These are phyloP conservation scores for Wickerhamiella musiphila DNA, from an alignment of 805 yeast genomes.

Conservation along the genomic window DNA sequence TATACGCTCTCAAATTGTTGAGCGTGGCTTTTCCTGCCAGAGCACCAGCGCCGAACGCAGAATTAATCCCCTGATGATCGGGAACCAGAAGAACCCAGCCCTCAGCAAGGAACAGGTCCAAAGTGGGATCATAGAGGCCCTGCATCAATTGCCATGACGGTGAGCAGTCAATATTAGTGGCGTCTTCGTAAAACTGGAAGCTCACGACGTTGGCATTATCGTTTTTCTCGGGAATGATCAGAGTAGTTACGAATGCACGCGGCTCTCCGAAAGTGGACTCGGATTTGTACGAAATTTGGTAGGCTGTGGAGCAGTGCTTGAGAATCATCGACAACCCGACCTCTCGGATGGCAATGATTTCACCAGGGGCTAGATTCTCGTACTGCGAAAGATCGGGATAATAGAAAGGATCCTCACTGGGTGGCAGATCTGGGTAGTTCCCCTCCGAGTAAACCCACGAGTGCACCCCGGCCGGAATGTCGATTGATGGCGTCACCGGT, in stretches of 20 bases:
- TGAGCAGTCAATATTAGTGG: constrained; percentile 11
- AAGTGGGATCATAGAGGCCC: constrained; percentile 5
- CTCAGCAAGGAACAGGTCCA: constrained; percentile 8
- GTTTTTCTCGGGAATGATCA: constrained; percentile 13
- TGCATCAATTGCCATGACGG: constrained; percentile 13
- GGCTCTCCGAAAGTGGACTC: constrained; percentile 15
- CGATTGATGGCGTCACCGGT: background rate
- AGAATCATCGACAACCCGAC: background rate
- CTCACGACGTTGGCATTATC: constrained; percentile 8
- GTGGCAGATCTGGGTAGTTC: constrained; percentile 1
- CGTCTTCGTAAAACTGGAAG: constrained; percentile 14
- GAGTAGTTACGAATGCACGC: constrained; percentile 16
- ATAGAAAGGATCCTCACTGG: constrained; percentile 7
- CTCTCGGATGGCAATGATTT: background rate
- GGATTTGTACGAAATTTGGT: constrained; percentile 13
- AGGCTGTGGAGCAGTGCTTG: constrained; percentile 2
- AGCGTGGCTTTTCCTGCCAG: constrained; percentile 16
- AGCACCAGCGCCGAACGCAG: constrained; percentile 17
- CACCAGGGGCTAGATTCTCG: background rate
- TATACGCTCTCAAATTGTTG: constrained; percentile 17
- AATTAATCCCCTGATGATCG: constrained; percentile 19
- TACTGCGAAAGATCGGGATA: constrained; percentile 4
- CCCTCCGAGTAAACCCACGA: background rate
- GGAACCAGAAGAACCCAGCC: constrained; percentile 12
- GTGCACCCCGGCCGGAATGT: background rate